Conservation (phyloP, 2,329 filamentous ascomycete species). For the Monosporascus sp. region DNA sequence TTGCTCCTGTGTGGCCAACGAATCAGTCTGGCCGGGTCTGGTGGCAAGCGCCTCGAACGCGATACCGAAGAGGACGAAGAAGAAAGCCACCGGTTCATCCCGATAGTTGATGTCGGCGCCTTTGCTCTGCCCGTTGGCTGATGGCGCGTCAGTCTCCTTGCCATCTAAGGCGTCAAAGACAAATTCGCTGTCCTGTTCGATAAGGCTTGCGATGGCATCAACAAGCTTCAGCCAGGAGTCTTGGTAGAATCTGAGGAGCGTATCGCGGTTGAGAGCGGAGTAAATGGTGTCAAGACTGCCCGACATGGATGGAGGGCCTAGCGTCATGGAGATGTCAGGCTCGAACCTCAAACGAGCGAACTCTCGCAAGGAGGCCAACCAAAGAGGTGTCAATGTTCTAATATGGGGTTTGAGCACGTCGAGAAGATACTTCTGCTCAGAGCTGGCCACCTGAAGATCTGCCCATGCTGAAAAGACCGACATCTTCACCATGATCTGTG, state of each 20-base stretch:
- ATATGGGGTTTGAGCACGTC: conserved; percentile 89
- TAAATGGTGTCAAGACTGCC: conserved; percentile 92
- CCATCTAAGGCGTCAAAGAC: conserved; percentile 96
- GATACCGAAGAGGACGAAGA: conserved; percentile 95
- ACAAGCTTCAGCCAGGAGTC: conserved; percentile 95
- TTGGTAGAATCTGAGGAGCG: conserved; percentile 91
- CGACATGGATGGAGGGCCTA: conserved; percentile 74
- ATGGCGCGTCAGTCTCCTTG: conserved; percentile 54
- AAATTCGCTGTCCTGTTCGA: conserved; percentile 95
- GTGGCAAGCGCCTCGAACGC: conserved; percentile 93
- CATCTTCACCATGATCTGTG: conserved; percentile 98
- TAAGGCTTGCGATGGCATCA: conserved; percentile 92
- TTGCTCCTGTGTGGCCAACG: conserved; percentile 69
- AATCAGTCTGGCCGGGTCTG: conserved; percentile 60
- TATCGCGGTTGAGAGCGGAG: conserved; percentile 89
- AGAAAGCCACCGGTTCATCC: conserved; percentile 96
- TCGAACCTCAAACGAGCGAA: conserved; percentile 92
- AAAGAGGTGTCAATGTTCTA: conserved; percentile 81
- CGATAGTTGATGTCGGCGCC: conserved; percentile 89
- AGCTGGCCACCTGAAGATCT: conserved; percentile 90
- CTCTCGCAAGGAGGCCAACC: conserved; percentile 88
- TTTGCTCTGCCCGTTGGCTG: conserved; percentile 49
- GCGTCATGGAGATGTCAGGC: conserved; percentile 89
- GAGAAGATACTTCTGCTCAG: conserved; percentile 82
- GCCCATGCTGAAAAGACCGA: conserved; percentile 97